phyloP scores from a whole-genome alignment of 1,284 basidiomycete species.

The Marasmius fiardii region DNA sequence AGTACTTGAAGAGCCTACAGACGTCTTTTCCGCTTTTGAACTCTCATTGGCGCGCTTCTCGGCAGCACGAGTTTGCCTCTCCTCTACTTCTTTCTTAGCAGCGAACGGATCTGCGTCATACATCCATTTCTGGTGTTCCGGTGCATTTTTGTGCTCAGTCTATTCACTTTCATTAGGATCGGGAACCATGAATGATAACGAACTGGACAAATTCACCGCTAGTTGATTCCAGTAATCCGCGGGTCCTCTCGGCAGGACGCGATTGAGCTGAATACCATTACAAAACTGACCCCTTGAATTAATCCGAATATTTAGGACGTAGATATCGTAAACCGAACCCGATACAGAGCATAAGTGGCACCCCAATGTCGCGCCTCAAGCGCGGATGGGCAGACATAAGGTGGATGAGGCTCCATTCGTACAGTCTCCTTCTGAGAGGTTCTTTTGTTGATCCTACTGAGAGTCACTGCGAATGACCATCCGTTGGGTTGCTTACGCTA shows the following conservation, averaged over 20 bases:
- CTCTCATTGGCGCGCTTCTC: slow-evolving; percentile 35
- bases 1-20: slow-evolving; percentile 12
- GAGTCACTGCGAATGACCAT: slow-evolving; percentile 60
- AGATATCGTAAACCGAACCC: slow-evolving; percentile 49
- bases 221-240: slow-evolving; percentile 84
- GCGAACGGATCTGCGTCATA: slow-evolving; percentile 84
- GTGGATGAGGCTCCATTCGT: slow-evolving; percentile 70
- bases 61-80: slow-evolving; percentile 56
- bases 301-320: not conserved
- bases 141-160: slow-evolving; percentile 63
- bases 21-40: slow-evolving; percentile 1
- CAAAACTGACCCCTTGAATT: slow-evolving; percentile 53
- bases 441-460: slow-evolving; percentile 68
- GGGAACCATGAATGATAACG: not conserved
- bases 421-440: slow-evolving; percentile 67
- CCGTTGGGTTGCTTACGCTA: slow-evolving; percentile 47
- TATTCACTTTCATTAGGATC: slow-evolving; percentile 5
- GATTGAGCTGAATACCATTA: slow-evolving; percentile 75
- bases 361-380: slow-evolving; percentile 85
- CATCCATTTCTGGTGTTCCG: slow-evolving; percentile 80
- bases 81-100: slow-evolving; percentile 64
- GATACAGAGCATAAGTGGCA: slow-evolving; percentile 84
- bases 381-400: slow-evolving; percentile 57
- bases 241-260: slow-evolving; percentile 76
- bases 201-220: slow-evolving; percentile 27